Evolutionary conservation across 495 filamentous ascomycete species (phyloP).

Genomic region (Letharia lupina): DNA sequence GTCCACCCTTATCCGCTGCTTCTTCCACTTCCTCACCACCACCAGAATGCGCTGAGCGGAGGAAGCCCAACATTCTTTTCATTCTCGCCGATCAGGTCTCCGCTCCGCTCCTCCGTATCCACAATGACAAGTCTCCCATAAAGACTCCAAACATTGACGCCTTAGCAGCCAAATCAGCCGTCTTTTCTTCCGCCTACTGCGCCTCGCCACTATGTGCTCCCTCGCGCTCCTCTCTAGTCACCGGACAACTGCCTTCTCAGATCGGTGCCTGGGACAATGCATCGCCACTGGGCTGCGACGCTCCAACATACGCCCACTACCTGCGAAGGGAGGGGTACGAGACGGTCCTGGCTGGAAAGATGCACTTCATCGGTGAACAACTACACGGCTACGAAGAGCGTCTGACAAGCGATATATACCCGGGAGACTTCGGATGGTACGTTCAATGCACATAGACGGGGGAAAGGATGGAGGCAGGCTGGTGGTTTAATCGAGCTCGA

Average conservation of each 20-base stretch:
- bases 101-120: slow-evolving; percentile 72
- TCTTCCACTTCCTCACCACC: slow-evolving; percentile 19
- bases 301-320: slow-evolving; percentile 83
- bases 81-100: slow-evolving; percentile 94
- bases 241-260: slow-evolving; percentile 75
- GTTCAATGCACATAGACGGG: slow-evolving; percentile 18
- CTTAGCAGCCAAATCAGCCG: slow-evolving; percentile 66
- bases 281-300: slow-evolving; percentile 60
- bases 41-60: slow-evolving; percentile 15
- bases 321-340: slow-evolving; percentile 77
- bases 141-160: slow-evolving; percentile 78
- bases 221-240: slow-evolving; percentile 82
- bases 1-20: slow-evolving; percentile 5
- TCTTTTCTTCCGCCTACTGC: slow-evolving; percentile 86
- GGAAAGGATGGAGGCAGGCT: slow-evolving; percentile 1
- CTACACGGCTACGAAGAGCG: slow-evolving; percentile 83
- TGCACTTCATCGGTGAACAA: slow-evolving; percentile 93
- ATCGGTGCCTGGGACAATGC: slow-evolving; percentile 87
- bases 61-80: slow-evolving; percentile 67
- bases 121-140: slow-evolving; percentile 72
- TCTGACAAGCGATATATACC: slow-evolving; percentile 87
- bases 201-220: slow-evolving; percentile 83
- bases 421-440: slow-evolving; percentile 77
- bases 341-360: slow-evolving; percentile 84
- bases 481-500: slow-evolving; percentile 3